Evolutionary conservation across 1,284 basidiomycete species (phyloP).

Genomic region (Tremellales sp.): DNA sequence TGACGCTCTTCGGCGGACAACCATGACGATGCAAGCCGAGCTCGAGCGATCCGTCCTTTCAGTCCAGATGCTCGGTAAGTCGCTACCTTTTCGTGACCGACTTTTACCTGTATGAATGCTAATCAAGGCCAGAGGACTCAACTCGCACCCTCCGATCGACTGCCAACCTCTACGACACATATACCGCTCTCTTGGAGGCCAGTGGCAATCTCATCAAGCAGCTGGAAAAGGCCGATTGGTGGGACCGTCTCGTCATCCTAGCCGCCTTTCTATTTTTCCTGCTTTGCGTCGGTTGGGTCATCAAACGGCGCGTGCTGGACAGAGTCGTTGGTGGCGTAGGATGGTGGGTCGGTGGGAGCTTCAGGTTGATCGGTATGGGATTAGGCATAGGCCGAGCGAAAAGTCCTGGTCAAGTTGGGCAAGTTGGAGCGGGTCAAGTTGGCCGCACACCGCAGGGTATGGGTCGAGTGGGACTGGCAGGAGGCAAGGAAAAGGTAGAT

Average conservation of each 20-base stretch:
- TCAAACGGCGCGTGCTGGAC: slow-evolving; percentile 80
- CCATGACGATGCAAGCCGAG: slow-evolving; percentile 80
- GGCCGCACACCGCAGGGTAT: neutral
- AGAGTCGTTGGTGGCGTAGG: slow-evolving; percentile 43
- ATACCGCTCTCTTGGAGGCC: slow-evolving; percentile 67
- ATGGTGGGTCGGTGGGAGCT: slow-evolving; percentile 44
- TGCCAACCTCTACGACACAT: slow-evolving; percentile 70
- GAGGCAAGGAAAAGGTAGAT: neutral
- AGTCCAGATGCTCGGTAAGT: slow-evolving; percentile 74
- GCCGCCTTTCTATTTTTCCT: slow-evolving; percentile 74
- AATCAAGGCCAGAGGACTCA: slow-evolving; percentile 74
- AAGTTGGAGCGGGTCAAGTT: neutral
- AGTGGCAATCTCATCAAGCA: slow-evolving; percentile 78
- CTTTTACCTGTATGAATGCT: too few relatives aligned
- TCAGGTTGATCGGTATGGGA: slow-evolving; percentile 29
- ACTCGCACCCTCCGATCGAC: slow-evolving; percentile 70
- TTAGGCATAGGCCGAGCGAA: slow-evolving; percentile 13
- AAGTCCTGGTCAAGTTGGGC: neutral
- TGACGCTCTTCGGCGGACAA: slow-evolving; percentile 74
- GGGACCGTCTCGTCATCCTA: slow-evolving; percentile 81
- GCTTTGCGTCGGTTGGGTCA: slow-evolving; percentile 74
- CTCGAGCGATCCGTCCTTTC: slow-evolving; percentile 82
- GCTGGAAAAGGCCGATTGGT: slow-evolving; percentile 81
- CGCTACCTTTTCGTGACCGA: neutral
- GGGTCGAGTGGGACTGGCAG: neutral